phyloP scores from a whole-genome alignment of 257 asterid species.

The Solanum ahanhuiri region DNA sequence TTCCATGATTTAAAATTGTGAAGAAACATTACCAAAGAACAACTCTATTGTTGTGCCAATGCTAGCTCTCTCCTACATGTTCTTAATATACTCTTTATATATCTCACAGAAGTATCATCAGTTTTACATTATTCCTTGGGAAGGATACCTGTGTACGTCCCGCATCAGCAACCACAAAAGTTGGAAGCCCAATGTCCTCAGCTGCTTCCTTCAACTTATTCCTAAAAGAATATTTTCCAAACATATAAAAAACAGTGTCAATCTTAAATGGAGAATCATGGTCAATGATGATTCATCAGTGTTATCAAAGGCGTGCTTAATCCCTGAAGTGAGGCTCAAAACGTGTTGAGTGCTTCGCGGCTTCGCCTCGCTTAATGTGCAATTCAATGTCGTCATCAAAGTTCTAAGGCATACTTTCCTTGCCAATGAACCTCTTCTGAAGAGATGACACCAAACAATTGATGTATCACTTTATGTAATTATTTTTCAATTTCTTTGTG shows the following conservation, averaged over 20 bases:
- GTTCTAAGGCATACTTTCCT: too few relatives aligned
- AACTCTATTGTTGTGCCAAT: not conserved
- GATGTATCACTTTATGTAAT: too few relatives aligned
- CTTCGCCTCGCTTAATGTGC: too few relatives aligned
- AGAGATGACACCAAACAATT: too few relatives aligned
- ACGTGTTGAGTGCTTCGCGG: too few relatives aligned
- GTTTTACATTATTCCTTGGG: not conserved
- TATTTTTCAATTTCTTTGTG: too few relatives aligned
- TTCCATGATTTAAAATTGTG: not conserved
- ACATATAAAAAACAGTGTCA: not conserved
- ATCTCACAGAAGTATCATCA: not conserved
- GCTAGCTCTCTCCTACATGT: not conserved
- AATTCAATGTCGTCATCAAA: too few relatives aligned
- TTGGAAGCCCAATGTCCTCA: constrained; percentile 75
- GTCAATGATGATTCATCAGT: not conserved
- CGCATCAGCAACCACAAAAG: constrained; percentile 93
- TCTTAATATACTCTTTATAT: not conserved
- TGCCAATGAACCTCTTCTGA: too few relatives aligned
- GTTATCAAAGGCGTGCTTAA: too few relatives aligned
- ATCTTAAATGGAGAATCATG: not conserved
- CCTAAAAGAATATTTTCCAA: constrained; percentile 28
- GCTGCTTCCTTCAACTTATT: constrained; percentile 86
- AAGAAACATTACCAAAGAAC: not conserved
- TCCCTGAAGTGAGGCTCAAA: too few relatives aligned
- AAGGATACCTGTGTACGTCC: constrained; percentile 85